A percentile compares a stretch with the other conserved stretches of the same genome.
These are phyloP conservation scores for Candolleomyces eurysporus DNA, from an alignment of 768 basidiomycete genomes.

Conservation along the genomic window DNA sequence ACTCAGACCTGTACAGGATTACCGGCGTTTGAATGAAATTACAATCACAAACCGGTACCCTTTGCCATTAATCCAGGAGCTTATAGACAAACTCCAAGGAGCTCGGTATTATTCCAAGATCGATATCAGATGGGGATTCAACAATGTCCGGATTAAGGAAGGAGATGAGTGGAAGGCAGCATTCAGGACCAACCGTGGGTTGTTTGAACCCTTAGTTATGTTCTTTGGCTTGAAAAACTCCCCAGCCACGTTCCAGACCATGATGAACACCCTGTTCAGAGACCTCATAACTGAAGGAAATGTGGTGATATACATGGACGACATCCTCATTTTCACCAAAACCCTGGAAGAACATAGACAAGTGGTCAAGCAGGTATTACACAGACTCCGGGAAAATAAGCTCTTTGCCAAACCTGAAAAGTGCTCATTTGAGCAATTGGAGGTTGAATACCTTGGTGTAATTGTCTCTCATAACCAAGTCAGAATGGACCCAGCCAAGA, in stretches of 20 bases:
- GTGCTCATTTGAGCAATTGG: conserved; percentile 17
- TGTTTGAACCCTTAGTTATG: conserved; percentile 8
- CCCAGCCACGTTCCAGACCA: conserved; percentile 9
- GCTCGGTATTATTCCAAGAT: conserved; percentile 8
- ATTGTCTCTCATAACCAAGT: conserved; percentile 19
- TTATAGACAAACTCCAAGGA: conserved; percentile 5
- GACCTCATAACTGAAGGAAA: neutral
- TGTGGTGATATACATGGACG: conserved; percentile 38
- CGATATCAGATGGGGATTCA: conserved; percentile 6
- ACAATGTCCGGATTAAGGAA: conserved; percentile 6
- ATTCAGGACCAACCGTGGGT: neutral
- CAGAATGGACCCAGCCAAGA: conserved; percentile 31
- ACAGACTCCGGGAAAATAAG: conserved; percentile 1
- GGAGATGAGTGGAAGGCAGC: conserved; percentile 8
- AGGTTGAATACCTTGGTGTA: conserved; percentile 24
- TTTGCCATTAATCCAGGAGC: conserved; percentile 21
- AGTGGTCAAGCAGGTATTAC: neutral
- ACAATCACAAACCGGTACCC: conserved; percentile 36
- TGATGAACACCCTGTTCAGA: conserved; percentile 5
- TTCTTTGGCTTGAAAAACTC: conserved; percentile 10
- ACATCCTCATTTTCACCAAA: conserved; percentile 18
- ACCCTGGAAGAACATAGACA: conserved; percentile 4
- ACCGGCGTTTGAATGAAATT: conserved; percentile 23
- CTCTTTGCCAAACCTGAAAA: conserved; percentile 21
- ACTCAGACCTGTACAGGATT: conserved; percentile 25